phyloP scores from a whole-genome alignment of 1,139 yeast genomes.

The Zygosaccharomyces pseudobailii region DNA sequence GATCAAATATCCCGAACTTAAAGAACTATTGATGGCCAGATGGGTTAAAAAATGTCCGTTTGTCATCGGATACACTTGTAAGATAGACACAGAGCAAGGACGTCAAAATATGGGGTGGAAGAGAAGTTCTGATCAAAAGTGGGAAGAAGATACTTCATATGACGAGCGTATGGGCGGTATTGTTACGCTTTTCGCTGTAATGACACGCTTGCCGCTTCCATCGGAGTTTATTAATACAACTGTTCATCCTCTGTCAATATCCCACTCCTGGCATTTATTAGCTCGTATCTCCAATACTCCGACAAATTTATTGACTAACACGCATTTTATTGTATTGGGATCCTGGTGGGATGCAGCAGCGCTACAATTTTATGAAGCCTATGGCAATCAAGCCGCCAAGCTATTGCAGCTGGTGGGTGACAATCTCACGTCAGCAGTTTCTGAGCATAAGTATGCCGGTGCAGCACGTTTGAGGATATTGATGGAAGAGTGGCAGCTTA shows the following conservation, averaged over 20 bases:
- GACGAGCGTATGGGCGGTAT: slow-evolving; percentile 87
- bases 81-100: slow-evolving; percentile 78
- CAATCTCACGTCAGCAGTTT: slow-evolving; percentile 49
- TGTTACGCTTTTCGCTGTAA: slow-evolving; percentile 70
- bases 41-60: slow-evolving; percentile 88
- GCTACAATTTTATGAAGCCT: slow-evolving; percentile 46
- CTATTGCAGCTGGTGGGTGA: slow-evolving; percentile 44
- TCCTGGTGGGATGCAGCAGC: slow-evolving; percentile 95
- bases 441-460: slow-evolving; percentile 57
- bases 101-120: slow-evolving; percentile 85
- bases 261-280: slow-evolving; percentile 61
- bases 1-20: slow-evolving; percentile 57
- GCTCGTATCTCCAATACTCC: slow-evolving; percentile 67
- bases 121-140: slow-evolving; percentile 51
- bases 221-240: slow-evolving; percentile 26
- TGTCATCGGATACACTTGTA: slow-evolving; percentile 73
- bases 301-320: slow-evolving; percentile 47
- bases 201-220: slow-evolving; percentile 44
- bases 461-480: slow-evolving; percentile 70
- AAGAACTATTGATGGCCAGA: slow-evolving; percentile 67
- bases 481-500: slow-evolving; percentile 70
- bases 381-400: slow-evolving; percentile 68
- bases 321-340: slow-evolving; percentile 67
- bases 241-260: slow-evolving; percentile 50
- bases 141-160: slow-evolving; percentile 76